Base-by-base conservation (phyloP, 2,329 filamentous ascomycete species). In the Onygenales sp. region DNA sequence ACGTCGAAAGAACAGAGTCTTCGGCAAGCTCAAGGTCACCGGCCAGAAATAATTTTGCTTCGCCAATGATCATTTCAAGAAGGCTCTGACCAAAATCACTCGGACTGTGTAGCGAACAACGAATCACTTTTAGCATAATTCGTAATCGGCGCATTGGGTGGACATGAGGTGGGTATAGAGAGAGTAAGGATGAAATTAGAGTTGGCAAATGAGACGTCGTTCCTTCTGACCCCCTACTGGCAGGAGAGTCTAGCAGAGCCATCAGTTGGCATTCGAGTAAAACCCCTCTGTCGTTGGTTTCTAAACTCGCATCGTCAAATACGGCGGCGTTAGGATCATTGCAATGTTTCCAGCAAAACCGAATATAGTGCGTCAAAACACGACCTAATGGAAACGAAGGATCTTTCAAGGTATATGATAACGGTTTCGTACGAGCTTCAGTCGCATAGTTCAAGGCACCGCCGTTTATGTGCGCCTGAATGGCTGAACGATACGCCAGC, bases 111-210 rank as follows among this genome's bases (percentile, higher is more conserved):
- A 71, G 55, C 1, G 65, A 54, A 52, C 68, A 66, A 5, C 68
- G 69, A 17, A 74, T 57, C 9, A 61, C 61, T 36, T 60, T 64
- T 14, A 72, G 60, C 36, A 69, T 57, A 8, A 69, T 61, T 8
- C 71, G 66, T 21, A 66, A 54, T 39, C 68, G 70, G 27, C 69
- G 70, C 51, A 74, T 60, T 1, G 72, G 71, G 46, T 69, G 63
- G 0, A 39, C 10, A 3, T 66, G 54, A 9, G 54, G 33, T 5
- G 62, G 49, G 52, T 72, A 74, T 17, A 71, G 53, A 5, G 61
- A 61, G 21, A 75, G 62, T n/a, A 72, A 50, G 5, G 56, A 63
- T 0, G 60, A 64, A 21, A 69, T 45, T 42, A 70, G 50, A 1
- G 60, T 56, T 13, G 56, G 58, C 5, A 72, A 58, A 7, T 55